Evolutionary conservation across 345 rosid genomes (phyloP).

Genomic region (Melastoma malabathricum): DNA sequence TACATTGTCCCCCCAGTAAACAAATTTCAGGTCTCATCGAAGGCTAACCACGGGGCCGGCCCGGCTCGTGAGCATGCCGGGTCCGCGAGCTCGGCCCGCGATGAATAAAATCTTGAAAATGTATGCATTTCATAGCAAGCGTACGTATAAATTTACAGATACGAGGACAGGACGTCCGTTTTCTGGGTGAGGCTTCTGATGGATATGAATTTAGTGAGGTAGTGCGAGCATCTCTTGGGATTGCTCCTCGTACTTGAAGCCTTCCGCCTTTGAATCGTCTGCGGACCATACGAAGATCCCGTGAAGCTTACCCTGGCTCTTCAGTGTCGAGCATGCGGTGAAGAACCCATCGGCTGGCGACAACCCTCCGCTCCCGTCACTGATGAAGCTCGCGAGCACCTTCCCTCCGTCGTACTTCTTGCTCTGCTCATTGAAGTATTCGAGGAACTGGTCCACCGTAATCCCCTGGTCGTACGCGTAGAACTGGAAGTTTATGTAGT

Average conservation of each 20-base stretch:
- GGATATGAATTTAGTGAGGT: neutral
- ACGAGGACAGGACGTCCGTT: no score
- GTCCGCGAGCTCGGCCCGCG: no score
- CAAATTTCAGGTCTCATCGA: no score
- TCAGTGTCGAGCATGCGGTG: constrained; percentile 11
- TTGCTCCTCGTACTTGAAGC: constrained; percentile 13
- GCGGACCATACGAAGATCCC: constrained; percentile 15
- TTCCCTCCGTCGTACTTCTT: constrained; percentile 9
- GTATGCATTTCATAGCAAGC: no score
- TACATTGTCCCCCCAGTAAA: no score
- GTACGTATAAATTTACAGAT: no score
- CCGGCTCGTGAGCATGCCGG: no score
- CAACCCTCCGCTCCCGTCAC: constrained; percentile 9
- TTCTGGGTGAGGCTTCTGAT: no score
- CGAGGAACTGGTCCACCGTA: constrained; percentile 9
- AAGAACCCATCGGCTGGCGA: constrained; percentile 10
- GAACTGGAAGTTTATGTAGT: constrained; percentile 16
- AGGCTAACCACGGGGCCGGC: no score
- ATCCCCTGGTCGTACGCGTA: constrained; percentile 12
- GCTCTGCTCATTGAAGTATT: constrained; percentile 10
- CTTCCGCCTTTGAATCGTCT: constrained; percentile 13
- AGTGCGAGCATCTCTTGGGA: constrained; percentile 11
- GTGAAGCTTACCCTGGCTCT: constrained; percentile 9
- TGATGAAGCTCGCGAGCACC: constrained; percentile 13
- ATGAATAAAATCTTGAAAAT: no score